Conservation (phyloP, 2,329 filamentous ascomycete species). For the Elsinoe batatas region DNA sequence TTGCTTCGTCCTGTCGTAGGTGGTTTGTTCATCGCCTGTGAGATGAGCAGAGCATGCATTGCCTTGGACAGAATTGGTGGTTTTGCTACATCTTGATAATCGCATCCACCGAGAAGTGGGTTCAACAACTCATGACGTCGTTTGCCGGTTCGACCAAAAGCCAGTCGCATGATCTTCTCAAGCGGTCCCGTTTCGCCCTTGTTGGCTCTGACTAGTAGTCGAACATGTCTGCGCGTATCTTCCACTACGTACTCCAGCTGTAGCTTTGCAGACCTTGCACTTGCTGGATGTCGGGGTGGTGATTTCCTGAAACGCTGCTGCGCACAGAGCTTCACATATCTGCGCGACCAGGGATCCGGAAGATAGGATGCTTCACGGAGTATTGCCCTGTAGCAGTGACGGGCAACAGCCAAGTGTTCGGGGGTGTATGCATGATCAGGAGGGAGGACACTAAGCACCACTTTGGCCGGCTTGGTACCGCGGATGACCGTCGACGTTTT, state of each 20-base stretch:
- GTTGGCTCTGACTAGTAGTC: constrained; percentile 43
- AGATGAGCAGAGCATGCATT: constrained; percentile 23
- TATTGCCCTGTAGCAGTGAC: not conserved
- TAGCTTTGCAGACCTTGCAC: not conserved
- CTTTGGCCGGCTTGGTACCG: not conserved
- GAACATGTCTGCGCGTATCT: constrained; percentile 33
- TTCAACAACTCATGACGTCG: constrained; percentile 41
- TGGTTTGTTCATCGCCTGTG: constrained; percentile 23
- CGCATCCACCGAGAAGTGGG: constrained; percentile 18
- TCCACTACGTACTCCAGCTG: not conserved
- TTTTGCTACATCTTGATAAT: constrained; percentile 19
- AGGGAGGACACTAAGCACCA: not conserved
- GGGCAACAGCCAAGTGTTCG: not conserved
- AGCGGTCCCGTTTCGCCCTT: constrained; percentile 43
- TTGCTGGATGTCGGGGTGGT: no score
- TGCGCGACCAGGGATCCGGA: not conserved
- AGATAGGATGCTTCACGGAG: constrained; percentile 10
- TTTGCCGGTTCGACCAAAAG: constrained; percentile 49
- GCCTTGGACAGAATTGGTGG: constrained; percentile 28
- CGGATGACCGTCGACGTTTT: not conserved
- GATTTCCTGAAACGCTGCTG: not conserved
- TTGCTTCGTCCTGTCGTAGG: constrained; percentile 23
- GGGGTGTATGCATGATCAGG: not conserved
- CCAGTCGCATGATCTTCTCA: constrained; percentile 42
- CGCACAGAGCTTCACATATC: not conserved